These are phyloP conservation scores for Ganoderma sinense DNA, from an alignment of 1,284 basidiomycete species.

Conservation along the genomic window DNA sequence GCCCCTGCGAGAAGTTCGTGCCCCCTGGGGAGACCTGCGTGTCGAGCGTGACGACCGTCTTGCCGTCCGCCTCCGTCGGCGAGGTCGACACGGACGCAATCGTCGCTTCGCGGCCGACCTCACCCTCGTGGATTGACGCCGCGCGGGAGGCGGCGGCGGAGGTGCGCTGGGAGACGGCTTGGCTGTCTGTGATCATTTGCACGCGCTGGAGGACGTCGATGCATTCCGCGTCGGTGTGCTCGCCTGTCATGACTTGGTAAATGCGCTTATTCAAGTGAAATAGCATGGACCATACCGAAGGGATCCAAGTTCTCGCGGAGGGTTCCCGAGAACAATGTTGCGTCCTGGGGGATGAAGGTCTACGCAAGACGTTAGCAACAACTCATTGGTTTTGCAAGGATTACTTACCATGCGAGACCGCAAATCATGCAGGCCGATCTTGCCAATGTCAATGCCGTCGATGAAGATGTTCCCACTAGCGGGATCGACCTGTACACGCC, in stretches of 20 bases:
- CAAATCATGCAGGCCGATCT: conserved; percentile 87
- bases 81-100: conserved; percentile 46
- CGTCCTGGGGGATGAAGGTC: conserved; percentile 87
- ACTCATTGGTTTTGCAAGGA: background rate
- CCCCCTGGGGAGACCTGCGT: conserved; percentile 83
- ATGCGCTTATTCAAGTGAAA: background rate
- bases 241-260: conserved; percentile 49
- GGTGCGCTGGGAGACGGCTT: conserved; percentile 51
- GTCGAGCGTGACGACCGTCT: conserved; percentile 67
- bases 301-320: conserved; percentile 90
- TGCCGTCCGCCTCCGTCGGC: conserved; percentile 57
- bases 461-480: conserved; percentile 80
- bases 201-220: conserved; percentile 72
- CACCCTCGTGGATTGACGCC: conserved; percentile 50
- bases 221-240: conserved; percentile 84
- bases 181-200: conserved; percentile 62
- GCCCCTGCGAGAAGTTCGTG: conserved; percentile 86
- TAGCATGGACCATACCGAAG: conserved; percentile 54
- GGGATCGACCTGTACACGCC: conserved; percentile 70
- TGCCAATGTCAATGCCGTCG: conserved; percentile 90
- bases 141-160: conserved; percentile 61
- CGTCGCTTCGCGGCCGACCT: conserved; percentile 37
- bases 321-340: conserved; percentile 87
- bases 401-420: conserved; percentile 72
- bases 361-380: conserved; percentile 33